Conservation (phyloP, 176 grass and related monocot genomes). For the barley (Hordeum vulgare) region MorexV3_pseudomolecules_assembly NC_058521.1:415426372-415426871, state of each 20-base stretch:
- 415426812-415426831: neutral
- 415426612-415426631: slow-evolving; percentile 89
- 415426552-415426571: slow-evolving; percentile 86
- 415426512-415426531: slow-evolving; percentile 43
- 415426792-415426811: neutral
- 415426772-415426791: neutral
- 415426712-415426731: neutral
- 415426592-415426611: slow-evolving; percentile 96
- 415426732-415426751: neutral
- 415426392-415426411: neutral
- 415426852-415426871: neutral
- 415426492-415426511: slow-evolving; percentile 88
- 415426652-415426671: neutral
- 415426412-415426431: neutral
- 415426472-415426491: slow-evolving; percentile 73
- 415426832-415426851: neutral
- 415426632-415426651: slow-evolving; percentile 87
- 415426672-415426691: neutral
- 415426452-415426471: slow-evolving; percentile 86
- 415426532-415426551: slow-evolving; percentile 74
- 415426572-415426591: slow-evolving; percentile 90
- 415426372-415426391: neutral
- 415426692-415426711: neutral
- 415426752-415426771: neutral
- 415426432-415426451: slow-evolving; percentile 43